Percentiles rank a stretch among this genome's conserved stretches.
Evolutionary conservation across 768 basidiomycete genomes (phyloP).

Genomic region (Dentipellis sp.): DNA sequence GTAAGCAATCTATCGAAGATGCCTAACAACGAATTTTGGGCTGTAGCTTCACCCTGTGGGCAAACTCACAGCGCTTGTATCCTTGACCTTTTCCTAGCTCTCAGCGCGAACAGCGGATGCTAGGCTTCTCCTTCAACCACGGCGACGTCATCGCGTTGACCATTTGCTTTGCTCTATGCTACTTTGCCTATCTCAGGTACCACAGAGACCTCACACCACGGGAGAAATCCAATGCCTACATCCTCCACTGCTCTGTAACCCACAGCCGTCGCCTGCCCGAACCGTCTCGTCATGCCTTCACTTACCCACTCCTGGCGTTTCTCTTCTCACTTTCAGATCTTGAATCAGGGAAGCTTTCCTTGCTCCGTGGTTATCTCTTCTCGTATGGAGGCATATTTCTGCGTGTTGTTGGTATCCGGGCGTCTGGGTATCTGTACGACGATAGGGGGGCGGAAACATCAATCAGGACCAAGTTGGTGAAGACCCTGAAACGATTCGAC

Average conservation of each 20-base stretch:
- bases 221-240: conserved; percentile 23
- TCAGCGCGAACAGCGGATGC: too few relatives aligned
- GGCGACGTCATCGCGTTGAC: too few relatives aligned
- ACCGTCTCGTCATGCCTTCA: conserved; percentile 41
- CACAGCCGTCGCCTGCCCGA: conserved; percentile 44
- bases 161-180: too few relatives aligned
- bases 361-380: conserved; percentile 41
- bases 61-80: too few relatives aligned
- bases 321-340: conserved; percentile 48
- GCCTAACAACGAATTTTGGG: too few relatives aligned
- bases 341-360: conserved; percentile 37
- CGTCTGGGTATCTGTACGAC: conserved; percentile 21
- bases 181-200: too few relatives aligned
- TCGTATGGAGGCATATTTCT: conserved; percentile 38
- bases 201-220: too few relatives aligned
- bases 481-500: conserved; percentile 25
- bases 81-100: too few relatives aligned
- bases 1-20: too few relatives aligned
- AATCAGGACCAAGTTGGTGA: conserved; percentile 33
- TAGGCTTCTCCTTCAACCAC: too few relatives aligned
- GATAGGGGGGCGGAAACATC: conserved; percentile 13
- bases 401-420: conserved; percentile 38
- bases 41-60: too few relatives aligned
- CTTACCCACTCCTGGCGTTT: conserved; percentile 49
- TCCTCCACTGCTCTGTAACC: conserved; percentile 42